These are phyloP conservation scores for Ganoderma lingzhi DNA, from an alignment of 1,284 basidiomycete species.

Conservation along the genomic window DNA sequence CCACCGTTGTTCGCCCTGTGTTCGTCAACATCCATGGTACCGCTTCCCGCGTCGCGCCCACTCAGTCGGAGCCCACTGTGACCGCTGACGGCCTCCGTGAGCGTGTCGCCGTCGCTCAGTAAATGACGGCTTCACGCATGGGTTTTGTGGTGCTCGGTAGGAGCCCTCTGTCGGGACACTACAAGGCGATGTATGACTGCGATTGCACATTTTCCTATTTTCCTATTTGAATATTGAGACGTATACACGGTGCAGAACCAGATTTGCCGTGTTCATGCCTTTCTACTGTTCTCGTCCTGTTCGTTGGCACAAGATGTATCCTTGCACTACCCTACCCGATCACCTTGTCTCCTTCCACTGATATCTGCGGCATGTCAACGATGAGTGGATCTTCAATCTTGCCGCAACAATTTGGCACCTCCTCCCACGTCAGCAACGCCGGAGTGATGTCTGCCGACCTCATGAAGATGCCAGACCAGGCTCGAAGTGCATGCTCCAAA, in stretches of 20 bases:
- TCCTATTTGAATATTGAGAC: constrained; percentile 3
- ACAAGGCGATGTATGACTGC: neutral
- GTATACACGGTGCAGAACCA: neutral
- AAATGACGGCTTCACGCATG: constrained; percentile 10
- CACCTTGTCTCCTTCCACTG: neutral
- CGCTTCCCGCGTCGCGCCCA: constrained; percentile 31
- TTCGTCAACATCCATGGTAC: constrained; percentile 40
- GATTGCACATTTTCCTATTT: neutral
- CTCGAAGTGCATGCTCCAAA: no score
- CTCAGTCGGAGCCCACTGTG: constrained; percentile 39
- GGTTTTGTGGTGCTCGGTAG: neutral
- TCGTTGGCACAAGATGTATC: constrained; percentile 1
- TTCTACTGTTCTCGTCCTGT: neutral
- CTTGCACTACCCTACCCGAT: neutral
- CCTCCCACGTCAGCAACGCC: no score
- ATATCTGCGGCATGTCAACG: neutral
- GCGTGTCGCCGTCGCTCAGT: constrained; percentile 48
- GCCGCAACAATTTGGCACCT: no score
- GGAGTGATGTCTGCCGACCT: no score
- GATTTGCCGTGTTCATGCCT: constrained; percentile 1
- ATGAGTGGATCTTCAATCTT: neutral
- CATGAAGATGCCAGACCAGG: no score
- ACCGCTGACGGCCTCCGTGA: constrained; percentile 53
- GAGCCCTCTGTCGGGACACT: neutral
- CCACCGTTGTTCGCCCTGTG: constrained; percentile 40